Evolutionary conservation across 305 asterid genomes (phyloP).

Genomic region (Fraxinus nigra): DNA sequence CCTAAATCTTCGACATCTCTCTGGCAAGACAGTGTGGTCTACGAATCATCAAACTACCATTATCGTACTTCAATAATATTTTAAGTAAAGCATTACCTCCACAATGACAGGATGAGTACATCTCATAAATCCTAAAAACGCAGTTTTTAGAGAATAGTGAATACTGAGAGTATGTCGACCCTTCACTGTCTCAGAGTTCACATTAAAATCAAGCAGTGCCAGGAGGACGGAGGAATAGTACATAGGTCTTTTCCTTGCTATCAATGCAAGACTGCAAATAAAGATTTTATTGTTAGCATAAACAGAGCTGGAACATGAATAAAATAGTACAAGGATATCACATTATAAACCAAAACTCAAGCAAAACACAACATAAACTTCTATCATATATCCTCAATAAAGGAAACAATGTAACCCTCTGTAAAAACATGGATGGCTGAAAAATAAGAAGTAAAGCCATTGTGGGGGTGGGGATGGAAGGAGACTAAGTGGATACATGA

Average conservation of each 20-base stretch:
- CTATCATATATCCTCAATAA: neutral
- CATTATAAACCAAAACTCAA: slow-evolving; percentile 8
- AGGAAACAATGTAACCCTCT: neutral
- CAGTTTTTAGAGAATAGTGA: slow-evolving; percentile 85
- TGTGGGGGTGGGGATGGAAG: neutral
- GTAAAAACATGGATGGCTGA: neutral
- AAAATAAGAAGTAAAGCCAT: neutral
- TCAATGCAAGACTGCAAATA: slow-evolving; percentile 77
- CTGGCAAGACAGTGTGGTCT: neutral
- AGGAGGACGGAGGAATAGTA: slow-evolving; percentile 60
- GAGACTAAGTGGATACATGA: neutral
- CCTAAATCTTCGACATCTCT: neutral
- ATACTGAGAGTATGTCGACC: slow-evolving; percentile 73
- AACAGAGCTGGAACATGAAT: slow-evolving; percentile 11
- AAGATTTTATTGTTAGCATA: slow-evolving; percentile 20
- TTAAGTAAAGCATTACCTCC: slow-evolving; percentile 58
- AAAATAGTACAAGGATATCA: slow-evolving; percentile 3
- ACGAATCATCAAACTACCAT: neutral
- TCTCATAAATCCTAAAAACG: slow-evolving; percentile 87
- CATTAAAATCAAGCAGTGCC: slow-evolving; percentile 68
- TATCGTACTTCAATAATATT: slow-evolving; percentile 2
- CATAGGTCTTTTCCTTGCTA: slow-evolving; percentile 77
- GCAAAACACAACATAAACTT: slow-evolving; percentile 13
- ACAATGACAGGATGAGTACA: slow-evolving; percentile 65
- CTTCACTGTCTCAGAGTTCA: slow-evolving; percentile 55